Evolutionary conservation across 2,329 filamentous ascomycete species (phyloP).

Genomic region (Truncatella angustata): DNA sequence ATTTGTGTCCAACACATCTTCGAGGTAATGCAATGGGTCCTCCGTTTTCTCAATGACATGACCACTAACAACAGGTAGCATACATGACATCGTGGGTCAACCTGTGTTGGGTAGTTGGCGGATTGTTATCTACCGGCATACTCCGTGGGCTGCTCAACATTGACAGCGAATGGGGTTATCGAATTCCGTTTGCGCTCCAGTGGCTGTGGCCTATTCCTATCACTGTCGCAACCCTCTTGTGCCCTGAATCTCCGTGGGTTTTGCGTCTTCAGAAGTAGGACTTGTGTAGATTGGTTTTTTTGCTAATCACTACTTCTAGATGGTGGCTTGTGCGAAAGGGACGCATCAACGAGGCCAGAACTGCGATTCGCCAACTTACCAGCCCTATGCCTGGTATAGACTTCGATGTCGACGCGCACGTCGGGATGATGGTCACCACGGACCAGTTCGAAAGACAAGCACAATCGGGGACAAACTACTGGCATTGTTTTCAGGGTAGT

Average conservation of each 20-base stretch:
- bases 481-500: conserved; percentile 10
- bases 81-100: conserved; percentile 14
- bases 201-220: conserved; percentile 13
- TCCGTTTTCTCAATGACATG: neutral
- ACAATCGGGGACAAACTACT: conserved; percentile 9
- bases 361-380: conserved; percentile 4
- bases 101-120: conserved; percentile 12
- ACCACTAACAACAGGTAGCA: neutral
- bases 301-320: too few species aligned
- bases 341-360: conserved; percentile 10
- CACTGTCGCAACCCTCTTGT: conserved; percentile 4
- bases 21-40: neutral
- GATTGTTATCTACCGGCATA: conserved; percentile 8
- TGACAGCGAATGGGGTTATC: conserved; percentile 9
- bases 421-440: conserved; percentile 12
- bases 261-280: too few species aligned
- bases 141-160: conserved; percentile 11
- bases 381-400: neutral
- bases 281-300: too few species aligned
- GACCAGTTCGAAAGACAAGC: conserved; percentile 11
- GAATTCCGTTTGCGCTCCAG: conserved; percentile 11
- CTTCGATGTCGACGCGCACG: conserved; percentile 11
- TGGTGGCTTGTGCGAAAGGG: conserved; percentile 12
- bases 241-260: conserved; percentile 10
- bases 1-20: conserved; percentile 11